Conservation (phyloP, 176 grass and related monocot genomes). For the Carex pumila region DNA sequence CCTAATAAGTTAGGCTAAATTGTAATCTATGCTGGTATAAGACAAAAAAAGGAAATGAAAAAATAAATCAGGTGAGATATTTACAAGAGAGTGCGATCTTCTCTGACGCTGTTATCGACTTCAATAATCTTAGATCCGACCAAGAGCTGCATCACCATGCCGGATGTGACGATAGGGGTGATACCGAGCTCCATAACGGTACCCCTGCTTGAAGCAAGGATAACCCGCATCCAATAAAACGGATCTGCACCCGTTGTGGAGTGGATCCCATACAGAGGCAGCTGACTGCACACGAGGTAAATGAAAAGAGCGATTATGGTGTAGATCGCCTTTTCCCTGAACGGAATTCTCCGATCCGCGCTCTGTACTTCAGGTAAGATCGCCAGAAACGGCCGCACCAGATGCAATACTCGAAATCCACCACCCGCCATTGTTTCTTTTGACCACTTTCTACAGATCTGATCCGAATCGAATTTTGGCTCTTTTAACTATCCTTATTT, state of each 20-base stretch:
- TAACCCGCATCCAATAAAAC: slow-evolving; percentile 95
- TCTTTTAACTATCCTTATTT: not conserved
- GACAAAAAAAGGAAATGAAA: not conserved
- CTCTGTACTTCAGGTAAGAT: slow-evolving; percentile 90
- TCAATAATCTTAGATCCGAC: slow-evolving; percentile 95
- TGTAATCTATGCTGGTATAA: not conserved
- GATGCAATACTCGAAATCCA: slow-evolving; percentile 84
- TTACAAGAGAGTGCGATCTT: slow-evolving; percentile 89
- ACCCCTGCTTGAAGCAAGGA: slow-evolving; percentile 86
- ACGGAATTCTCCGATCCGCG: slow-evolving; percentile 88
- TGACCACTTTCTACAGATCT: not conserved
- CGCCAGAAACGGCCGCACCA: slow-evolving; percentile 86
- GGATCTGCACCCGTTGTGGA: slow-evolving; percentile 93
- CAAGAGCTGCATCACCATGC: slow-evolving; percentile 90
- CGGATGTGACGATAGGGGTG: slow-evolving; percentile 94
- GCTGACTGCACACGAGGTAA: slow-evolving; percentile 92
- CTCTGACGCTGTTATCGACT: slow-evolving; percentile 95
- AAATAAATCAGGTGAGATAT: slow-evolving; percentile 2
- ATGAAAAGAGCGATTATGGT: slow-evolving; percentile 95
- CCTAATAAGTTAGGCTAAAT: not conserved
- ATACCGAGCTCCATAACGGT: slow-evolving; percentile 99
- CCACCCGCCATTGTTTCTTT: slow-evolving; percentile 59
- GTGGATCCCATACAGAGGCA: slow-evolving; percentile 95
- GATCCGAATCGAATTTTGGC: not conserved
- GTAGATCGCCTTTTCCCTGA: slow-evolving; percentile 91